Evolutionary conservation across 306 rosid genomes (phyloP).

Genomic region (Astragalus membranaceus): DNA sequence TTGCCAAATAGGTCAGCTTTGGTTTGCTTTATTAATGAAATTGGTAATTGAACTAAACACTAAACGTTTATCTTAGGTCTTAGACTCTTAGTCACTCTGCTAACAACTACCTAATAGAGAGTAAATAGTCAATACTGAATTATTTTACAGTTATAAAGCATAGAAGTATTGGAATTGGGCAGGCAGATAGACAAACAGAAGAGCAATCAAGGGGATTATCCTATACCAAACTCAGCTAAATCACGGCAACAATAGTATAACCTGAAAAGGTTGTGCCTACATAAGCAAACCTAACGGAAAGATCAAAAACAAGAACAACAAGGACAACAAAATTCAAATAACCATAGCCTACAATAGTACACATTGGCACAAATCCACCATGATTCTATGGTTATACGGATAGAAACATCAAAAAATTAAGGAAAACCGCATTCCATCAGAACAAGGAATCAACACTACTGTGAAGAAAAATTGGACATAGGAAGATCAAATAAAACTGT

Average conservation of each 20-base stretch:
- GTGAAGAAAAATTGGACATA: too few species aligned
- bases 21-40: neutral
- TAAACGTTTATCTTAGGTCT: neutral
- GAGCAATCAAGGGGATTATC: neutral
- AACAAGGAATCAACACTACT: too few species aligned
- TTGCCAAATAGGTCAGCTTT: neutral
- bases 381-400: too few species aligned
- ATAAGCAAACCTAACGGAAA: slow-evolving; percentile 26
- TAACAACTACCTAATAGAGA: neutral
- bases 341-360: slow-evolving; percentile 33
- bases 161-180: neutral
- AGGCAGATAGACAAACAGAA: too few species aligned
- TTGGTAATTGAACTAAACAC: neutral
- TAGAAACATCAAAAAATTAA: too few species aligned
- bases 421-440: too few species aligned
- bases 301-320: slow-evolving; percentile 23
- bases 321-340: slow-evolving; percentile 24
- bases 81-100: neutral
- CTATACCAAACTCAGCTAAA: slow-evolving; percentile 31
- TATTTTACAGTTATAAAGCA: neutral
- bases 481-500: too few species aligned
- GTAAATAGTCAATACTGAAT: neutral
- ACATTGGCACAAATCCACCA: slow-evolving; percentile 29
- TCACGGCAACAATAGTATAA: too few species aligned
- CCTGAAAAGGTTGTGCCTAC: slow-evolving; percentile 17